phyloP scores from a whole-genome alignment of 495 filamentous ascomycete species.

The Hypoxylon intermedium region DNA sequence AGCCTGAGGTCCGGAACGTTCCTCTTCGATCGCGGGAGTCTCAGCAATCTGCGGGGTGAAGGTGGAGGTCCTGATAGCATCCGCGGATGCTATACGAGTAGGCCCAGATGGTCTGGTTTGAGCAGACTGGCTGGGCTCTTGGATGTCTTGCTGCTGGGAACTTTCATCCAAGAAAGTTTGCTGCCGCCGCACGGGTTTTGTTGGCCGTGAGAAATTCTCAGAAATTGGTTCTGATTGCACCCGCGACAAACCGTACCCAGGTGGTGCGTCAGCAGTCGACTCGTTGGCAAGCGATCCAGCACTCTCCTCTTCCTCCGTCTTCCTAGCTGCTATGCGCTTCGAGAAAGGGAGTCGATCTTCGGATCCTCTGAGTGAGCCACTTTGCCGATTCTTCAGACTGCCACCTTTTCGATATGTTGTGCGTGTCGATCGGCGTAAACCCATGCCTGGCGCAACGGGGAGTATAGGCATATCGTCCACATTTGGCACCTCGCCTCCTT shows the following conservation, averaged over 20 bases:
- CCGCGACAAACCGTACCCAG: conserved; percentile 65
- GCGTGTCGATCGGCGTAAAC: conserved; percentile 85
- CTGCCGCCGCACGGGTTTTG: conserved; percentile 52
- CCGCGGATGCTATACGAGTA: conserved; percentile 30
- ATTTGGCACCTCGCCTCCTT: conserved; percentile 53
- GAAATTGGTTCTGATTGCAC: conserved; percentile 80
- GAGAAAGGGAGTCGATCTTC: conserved; percentile 66
- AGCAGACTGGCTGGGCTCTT: conserved; percentile 22
- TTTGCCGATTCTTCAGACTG: conserved; percentile 78
- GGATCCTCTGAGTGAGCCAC: conserved; percentile 54
- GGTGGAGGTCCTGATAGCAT: conserved; percentile 35
- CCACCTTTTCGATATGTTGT: conserved; percentile 88
- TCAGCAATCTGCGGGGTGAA: conserved; percentile 74
- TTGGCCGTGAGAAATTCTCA: conserved; percentile 62
- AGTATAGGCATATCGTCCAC: conserved; percentile 89
- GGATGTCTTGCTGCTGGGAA: conserved; percentile 15
- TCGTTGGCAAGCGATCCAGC: conserved; percentile 59
- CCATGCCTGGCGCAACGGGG: conserved; percentile 74
- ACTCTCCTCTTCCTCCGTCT: conserved; percentile 66
- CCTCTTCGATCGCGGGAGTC: conserved; percentile 63
- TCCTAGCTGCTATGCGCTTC: conserved; percentile 67
- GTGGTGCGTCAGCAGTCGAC: conserved; percentile 56
- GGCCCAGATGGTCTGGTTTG: conserved; percentile 28
- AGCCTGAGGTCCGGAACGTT: conserved; percentile 37
- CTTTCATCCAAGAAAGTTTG: conserved; percentile 47